These are phyloP conservation scores for Trichophyton verrucosum DNA, from an alignment of 2,329 filamentous ascomycete genomes.

Conservation along the genomic window DNA sequence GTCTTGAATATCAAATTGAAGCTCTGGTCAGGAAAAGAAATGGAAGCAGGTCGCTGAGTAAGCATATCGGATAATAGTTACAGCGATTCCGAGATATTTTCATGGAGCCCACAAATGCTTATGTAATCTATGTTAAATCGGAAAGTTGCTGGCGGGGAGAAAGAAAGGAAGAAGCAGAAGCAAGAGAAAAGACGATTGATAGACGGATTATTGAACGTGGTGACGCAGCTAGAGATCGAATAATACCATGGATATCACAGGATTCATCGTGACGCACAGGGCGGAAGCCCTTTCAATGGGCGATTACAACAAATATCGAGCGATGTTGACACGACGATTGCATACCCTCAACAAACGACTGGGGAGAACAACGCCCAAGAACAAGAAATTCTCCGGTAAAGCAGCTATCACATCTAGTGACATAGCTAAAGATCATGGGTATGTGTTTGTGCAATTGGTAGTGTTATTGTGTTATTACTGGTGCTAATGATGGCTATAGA, in stretches of 20 bases:
- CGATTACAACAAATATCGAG: conserved; percentile 76
- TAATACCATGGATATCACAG: conserved; percentile 71
- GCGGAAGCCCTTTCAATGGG: conserved; percentile 77
- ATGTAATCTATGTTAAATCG: background rate
- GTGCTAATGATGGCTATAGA: conserved; percentile 34
- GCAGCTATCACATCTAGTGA: conserved; percentile 59
- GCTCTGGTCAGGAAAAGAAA: background rate
- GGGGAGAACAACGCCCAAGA: conserved; percentile 68
- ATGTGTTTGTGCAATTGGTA: conserved; percentile 25
- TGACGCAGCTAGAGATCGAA: background rate
- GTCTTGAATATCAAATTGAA: background rate
- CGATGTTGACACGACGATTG: conserved; percentile 65
- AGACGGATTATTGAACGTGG: background rate
- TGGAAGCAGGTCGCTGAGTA: background rate
- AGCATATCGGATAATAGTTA: background rate
- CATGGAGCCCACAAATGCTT: background rate
- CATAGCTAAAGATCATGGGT: conserved; percentile 65
- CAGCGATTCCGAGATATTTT: background rate
- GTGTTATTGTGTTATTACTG: background rate
- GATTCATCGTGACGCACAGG: conserved; percentile 64
- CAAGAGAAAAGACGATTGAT: background rate
- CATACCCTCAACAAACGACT: conserved; percentile 76
- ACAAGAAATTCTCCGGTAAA: conserved; percentile 70
- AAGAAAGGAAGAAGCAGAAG: background rate
- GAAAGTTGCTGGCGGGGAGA: background rate